A percentile compares a stretch with the other conserved stretches of the same genome.
These are phyloP conservation scores for Kalmusia sp. DNA, from an alignment of 2,329 filamentous ascomycete genomes.

Conservation along the genomic window DNA sequence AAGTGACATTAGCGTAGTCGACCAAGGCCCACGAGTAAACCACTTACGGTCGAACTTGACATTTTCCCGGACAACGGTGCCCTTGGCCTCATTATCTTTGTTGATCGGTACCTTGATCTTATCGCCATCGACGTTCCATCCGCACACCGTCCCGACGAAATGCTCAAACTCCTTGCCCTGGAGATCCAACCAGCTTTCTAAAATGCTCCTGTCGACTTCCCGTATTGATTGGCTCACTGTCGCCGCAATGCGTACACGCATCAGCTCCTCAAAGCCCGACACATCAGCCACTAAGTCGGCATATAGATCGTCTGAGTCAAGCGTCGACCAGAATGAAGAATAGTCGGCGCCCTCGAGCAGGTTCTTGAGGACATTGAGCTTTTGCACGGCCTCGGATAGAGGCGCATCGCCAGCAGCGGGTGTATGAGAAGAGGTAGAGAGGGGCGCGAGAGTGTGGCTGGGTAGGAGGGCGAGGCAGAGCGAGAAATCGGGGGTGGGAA, in stretches of 20 bases:
- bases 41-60: conserved; percentile 80
- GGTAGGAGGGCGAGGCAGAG: conserved; percentile 94
- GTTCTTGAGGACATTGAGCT: conserved; percentile 82
- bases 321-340: conserved; percentile 87
- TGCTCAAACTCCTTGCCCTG: conserved; percentile 56
- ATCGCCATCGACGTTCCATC: conserved; percentile 77
- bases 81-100: conserved; percentile 90
- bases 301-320: conserved; percentile 94
- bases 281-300: conserved; percentile 95
- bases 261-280: conserved; percentile 90
- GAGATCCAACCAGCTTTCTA: conserved; percentile 59
- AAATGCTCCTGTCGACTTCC: conserved; percentile 65
- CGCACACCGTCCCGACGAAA: conserved; percentile 65
- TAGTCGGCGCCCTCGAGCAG: conserved; percentile 92
- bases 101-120: conserved; percentile 83
- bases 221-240: conserved; percentile 86
- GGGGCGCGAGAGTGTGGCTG: conserved; percentile 74
- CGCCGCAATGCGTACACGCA: conserved; percentile 87
- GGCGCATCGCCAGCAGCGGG: conserved; percentile 67
- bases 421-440: conserved; percentile 56
- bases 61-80: conserved; percentile 92
- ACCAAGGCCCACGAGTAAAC: background rate
- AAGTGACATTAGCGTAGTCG: conserved; percentile 17
- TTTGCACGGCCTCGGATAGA: conserved; percentile 88
- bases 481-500: conserved; percentile 94